A percentile compares a stretch with the other conserved stretches of the same genome.
Evolutionary conservation across 805 yeast genomes (phyloP).

Genomic region (Kodamaea leandrae): DNA sequence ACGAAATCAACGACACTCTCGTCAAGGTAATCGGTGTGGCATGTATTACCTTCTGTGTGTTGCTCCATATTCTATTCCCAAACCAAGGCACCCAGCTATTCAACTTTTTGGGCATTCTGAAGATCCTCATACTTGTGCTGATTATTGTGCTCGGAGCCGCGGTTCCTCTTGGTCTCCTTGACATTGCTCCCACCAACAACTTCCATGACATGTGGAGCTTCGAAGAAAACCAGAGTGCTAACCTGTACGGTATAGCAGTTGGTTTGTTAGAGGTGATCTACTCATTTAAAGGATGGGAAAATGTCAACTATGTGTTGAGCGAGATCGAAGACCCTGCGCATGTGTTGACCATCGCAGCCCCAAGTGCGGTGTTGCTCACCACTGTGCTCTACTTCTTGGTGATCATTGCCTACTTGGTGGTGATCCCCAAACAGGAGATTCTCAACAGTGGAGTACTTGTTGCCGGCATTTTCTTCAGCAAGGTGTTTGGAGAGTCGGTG

Average conservation of each 20-base stretch:
- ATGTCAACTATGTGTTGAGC: slow-evolving; percentile 59
- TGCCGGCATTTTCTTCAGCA: slow-evolving; percentile 60
- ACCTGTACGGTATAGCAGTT: slow-evolving; percentile 49
- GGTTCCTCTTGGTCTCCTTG: slow-evolving; percentile 33
- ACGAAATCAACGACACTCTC: slow-evolving; percentile 20
- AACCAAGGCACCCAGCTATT: slow-evolving; percentile 50
- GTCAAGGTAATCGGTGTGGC: slow-evolving; percentile 50
- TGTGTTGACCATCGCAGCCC: slow-evolving; percentile 60
- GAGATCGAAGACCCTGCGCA: slow-evolving; percentile 57
- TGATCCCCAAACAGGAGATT: slow-evolving; percentile 48
- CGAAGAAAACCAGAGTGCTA: slow-evolving; percentile 21
- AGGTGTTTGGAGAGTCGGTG: slow-evolving; percentile 54
- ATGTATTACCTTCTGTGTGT: slow-evolving; percentile 45
- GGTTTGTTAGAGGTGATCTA: slow-evolving; percentile 59
- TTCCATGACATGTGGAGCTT: slow-evolving; percentile 36
- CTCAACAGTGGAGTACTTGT: slow-evolving; percentile 57
- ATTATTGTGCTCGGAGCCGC: slow-evolving; percentile 49
- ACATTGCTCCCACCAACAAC: slow-evolving; percentile 18
- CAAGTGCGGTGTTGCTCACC: slow-evolving; percentile 52
- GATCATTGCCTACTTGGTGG: slow-evolving; percentile 55
- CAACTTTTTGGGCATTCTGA: slow-evolving; percentile 53
- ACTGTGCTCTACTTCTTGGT: slow-evolving; percentile 56
- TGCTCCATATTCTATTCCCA: slow-evolving; percentile 50
- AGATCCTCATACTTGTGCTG: slow-evolving; percentile 47
- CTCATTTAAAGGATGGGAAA: slow-evolving; percentile 71